Base-by-base conservation (phyloP, 345 rosid genomes). In the Arabidopsis suecica region DNA sequence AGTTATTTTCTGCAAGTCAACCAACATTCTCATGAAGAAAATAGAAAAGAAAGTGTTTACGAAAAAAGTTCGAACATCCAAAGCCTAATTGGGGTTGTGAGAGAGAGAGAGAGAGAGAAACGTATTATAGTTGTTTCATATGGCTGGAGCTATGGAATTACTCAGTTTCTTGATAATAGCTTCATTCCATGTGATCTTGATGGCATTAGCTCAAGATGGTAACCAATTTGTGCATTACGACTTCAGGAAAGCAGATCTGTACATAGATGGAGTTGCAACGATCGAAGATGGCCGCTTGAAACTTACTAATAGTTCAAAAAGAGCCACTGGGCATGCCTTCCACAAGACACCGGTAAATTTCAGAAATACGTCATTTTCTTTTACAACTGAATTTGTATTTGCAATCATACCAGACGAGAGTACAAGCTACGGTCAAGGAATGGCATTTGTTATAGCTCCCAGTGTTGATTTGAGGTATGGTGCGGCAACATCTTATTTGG, bases 381-480 rank as follows among this genome's bases (percentile, higher is more conserved):
- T 50, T 50, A 20, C 55, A 9, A 50, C 55, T 9, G 57, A 53
- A 53, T 53, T 53, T 3, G 32, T 25, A 53, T 53, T 53, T 53
- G 33, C 57, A 3, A 23, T 53, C 33, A 11, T 53, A 2, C 57
- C 8, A 10, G 14, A 22, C 5, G n/a, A 23, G n/a, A 51, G 8
- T 5, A 23, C n/a, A 7, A 5, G 14, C 7, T 23, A 23, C 7
- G 14, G 32, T 11, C 33, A 23, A 23, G 13, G 57, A 10, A 51
- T 51, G 33, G 7, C 57, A 0, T 10, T 51, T 51, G n/a, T 51
- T 5, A 0, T 23, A 10, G 10, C 33, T 11, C 33, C 57, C 3
- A 51, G 3, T 1, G 5, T 2, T 23, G 57, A 51, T 51, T 3
- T 23, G 0, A 53, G 57, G n/a, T 11, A 53, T 6, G 33, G 33